phyloP scores from a whole-genome alignment of 352 stramenopile genomes.

The Thalassiosira hispida region DNA sequence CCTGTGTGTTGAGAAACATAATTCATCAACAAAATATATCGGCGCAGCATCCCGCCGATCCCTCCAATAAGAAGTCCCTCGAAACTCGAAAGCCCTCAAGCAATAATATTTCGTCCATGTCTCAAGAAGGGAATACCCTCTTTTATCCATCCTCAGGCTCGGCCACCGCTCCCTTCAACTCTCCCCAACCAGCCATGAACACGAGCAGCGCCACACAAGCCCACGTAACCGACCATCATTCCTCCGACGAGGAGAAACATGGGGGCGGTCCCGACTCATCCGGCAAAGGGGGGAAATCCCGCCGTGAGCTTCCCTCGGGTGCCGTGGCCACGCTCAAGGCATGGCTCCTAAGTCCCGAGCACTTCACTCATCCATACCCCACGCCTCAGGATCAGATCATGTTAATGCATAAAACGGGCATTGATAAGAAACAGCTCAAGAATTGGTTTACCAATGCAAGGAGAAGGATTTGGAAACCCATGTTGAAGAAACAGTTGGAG shows the following conservation, averaged over 20 bases:
- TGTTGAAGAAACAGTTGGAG: slow-evolving; percentile 86
- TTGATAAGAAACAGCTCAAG: slow-evolving; percentile 88
- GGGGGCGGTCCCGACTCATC: slow-evolving; percentile 20
- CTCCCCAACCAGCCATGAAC: slow-evolving; percentile 1
- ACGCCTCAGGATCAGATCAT: slow-evolving; percentile 86
- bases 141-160: slow-evolving; percentile 14
- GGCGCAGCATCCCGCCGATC: neutral
- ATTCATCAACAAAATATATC: neutral
- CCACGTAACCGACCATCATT: neutral
- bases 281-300: slow-evolving; percentile 62
- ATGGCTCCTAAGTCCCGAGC: slow-evolving; percentile 83
- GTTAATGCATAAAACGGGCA: slow-evolving; percentile 86
- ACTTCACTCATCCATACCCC: slow-evolving; percentile 86
- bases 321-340: slow-evolving; percentile 83
- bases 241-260: slow-evolving; percentile 16
- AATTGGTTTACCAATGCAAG: slow-evolving; percentile 88
- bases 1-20: no score
- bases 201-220: neutral
- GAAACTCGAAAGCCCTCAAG: neutral
- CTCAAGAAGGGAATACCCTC: slow-evolving; percentile 36
- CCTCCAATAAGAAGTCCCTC: neutral
- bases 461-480: slow-evolving; percentile 86
- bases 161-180: neutral
- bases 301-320: slow-evolving; percentile 79
- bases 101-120: slow-evolving; percentile 17